phyloP scores from a whole-genome alignment of 306 rosid genomes.

The Prunus kanzakura region DNA sequence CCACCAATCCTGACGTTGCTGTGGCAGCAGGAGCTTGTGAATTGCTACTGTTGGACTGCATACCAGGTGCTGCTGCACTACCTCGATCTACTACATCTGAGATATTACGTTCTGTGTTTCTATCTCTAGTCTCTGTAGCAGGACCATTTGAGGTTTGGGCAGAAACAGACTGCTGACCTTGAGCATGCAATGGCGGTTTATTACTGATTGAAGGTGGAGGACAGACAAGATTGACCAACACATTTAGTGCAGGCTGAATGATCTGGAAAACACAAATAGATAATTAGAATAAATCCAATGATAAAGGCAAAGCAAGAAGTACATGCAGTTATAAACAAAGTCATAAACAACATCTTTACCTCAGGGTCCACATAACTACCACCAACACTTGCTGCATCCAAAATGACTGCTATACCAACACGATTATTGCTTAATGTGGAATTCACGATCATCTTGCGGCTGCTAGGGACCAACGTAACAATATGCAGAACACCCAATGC shows the following conservation, averaged over 20 bases:
- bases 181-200: slow-evolving; percentile 62
- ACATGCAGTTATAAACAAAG: slow-evolving; percentile 7
- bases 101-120: slow-evolving; percentile 62
- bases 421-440: slow-evolving; percentile 88
- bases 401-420: slow-evolving; percentile 81
- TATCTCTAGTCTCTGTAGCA: slow-evolving; percentile 62
- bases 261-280: slow-evolving; percentile 55
- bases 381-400: slow-evolving; percentile 93
- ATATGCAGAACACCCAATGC: slow-evolving; percentile 94
- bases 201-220: slow-evolving; percentile 98
- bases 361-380: slow-evolving; percentile 88
- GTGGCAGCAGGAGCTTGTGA: slow-evolving; percentile 59
- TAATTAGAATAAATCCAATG: background rate
- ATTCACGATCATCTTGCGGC: slow-evolving; percentile 90
- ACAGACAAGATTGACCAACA: slow-evolving; percentile 90
- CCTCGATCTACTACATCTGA: slow-evolving; percentile 59
- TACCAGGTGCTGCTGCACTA: slow-evolving; percentile 26
- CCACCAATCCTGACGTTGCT: slow-evolving; percentile 82
- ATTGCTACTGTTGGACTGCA: slow-evolving; percentile 41
- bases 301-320: slow-evolving; percentile 13
- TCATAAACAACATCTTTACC: slow-evolving; percentile 38
- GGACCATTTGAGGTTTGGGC: slow-evolving; percentile 55
- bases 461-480: slow-evolving; percentile 84
- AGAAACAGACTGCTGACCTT: slow-evolving; percentile 67
- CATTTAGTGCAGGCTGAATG: slow-evolving; percentile 91